A percentile compares a stretch with the other conserved stretches of the same genome.
Evolutionary conservation across 768 basidiomycete species (phyloP).

Genomic region (Leccinum rimulosum): DNA sequence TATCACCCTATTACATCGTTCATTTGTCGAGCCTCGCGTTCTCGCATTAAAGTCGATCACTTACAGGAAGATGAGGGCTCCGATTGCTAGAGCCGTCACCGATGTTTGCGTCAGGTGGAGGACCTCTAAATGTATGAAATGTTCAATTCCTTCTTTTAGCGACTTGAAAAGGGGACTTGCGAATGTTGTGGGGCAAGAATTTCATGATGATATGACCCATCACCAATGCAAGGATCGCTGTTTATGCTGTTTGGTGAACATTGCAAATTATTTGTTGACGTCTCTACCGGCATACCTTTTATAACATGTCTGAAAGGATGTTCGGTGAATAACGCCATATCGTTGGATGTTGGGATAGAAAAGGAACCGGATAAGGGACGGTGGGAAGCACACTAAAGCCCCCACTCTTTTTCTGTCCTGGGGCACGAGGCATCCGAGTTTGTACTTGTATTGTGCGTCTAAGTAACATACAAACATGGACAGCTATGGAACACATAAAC

Average conservation of each 20-base stretch:
- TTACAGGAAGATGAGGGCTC: slow-evolving; percentile 64
- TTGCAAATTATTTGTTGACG: neutral
- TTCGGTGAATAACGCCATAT: slow-evolving; percentile 32
- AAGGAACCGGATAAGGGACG: slow-evolving; percentile 19
- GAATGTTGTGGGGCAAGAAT: slow-evolving; percentile 38
- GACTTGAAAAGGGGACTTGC: slow-evolving; percentile 23
- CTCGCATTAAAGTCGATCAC: slow-evolving; percentile 22
- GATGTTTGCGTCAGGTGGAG: slow-evolving; percentile 71
- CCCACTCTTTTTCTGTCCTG: slow-evolving; percentile 22
- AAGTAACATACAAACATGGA: slow-evolving; percentile 13
- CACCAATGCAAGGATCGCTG: slow-evolving; percentile 48
- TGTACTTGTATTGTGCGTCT: slow-evolving; percentile 11
- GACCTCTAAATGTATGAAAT: slow-evolving; percentile 41
- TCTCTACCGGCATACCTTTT: slow-evolving; percentile 24
- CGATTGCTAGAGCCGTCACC: slow-evolving; percentile 65
- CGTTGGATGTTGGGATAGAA: slow-evolving; percentile 14
- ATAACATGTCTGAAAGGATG: slow-evolving; percentile 34
- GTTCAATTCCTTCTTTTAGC: slow-evolving; percentile 11
- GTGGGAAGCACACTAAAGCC: slow-evolving; percentile 25
- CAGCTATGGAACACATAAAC: slow-evolving; percentile 9
- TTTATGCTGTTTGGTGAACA: slow-evolving; percentile 13
- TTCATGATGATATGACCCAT: slow-evolving; percentile 52
- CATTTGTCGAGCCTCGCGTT: neutral
- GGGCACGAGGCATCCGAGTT: slow-evolving; percentile 28
- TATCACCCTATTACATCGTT: slow-evolving; percentile 46